Conservation (phyloP, 2,329 filamentous ascomycete genomes). For the Fusarium marasasianum region DNA sequence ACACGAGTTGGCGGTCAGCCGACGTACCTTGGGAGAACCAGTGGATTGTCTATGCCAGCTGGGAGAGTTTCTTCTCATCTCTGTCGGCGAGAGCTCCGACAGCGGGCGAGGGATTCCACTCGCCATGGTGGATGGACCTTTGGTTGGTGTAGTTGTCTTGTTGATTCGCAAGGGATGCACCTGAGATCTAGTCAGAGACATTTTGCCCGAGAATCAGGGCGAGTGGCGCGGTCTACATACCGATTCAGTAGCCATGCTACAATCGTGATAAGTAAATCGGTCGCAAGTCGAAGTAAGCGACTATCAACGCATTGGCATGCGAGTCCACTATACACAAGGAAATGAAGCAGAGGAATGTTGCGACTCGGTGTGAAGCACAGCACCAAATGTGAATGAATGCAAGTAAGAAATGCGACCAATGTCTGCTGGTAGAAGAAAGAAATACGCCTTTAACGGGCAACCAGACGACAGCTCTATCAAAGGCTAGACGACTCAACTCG, state of each 20-base stretch:
- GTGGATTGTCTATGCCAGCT: constrained; percentile 86
- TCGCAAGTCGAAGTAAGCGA: constrained; percentile 38
- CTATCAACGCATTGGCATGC: constrained; percentile 49
- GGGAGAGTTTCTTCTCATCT: constrained; percentile 89
- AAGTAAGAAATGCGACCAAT: constrained; percentile 38
- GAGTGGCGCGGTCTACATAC: constrained; percentile 44
- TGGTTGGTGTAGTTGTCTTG: constrained; percentile 66
- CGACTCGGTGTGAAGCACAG: constrained; percentile 28
- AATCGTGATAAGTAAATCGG: constrained; percentile 34
- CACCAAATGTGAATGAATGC: constrained; percentile 33
- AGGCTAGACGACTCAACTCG: constrained; percentile 27
- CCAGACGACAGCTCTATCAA: constrained; percentile 38
- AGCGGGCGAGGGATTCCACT: constrained; percentile 76
- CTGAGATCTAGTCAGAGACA: constrained; percentile 53
- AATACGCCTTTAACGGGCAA: constrained; percentile 36
- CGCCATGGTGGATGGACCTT: constrained; percentile 71
- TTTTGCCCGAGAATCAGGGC: constrained; percentile 22
- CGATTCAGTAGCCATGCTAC: constrained; percentile 52
- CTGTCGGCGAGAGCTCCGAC: constrained; percentile 87
- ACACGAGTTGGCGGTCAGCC: constrained; percentile 2
- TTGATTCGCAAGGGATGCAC: constrained; percentile 83
- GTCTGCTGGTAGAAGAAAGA: constrained; percentile 38
- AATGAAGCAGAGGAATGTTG: constrained; percentile 46
- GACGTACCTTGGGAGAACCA: constrained; percentile 51
- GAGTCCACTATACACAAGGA: constrained; percentile 35